Evolutionary conservation across 768 basidiomycete species (phyloP), one percentile per base, ranked within the genome.

Genomic region (Lactarius psammicola): DNA sequence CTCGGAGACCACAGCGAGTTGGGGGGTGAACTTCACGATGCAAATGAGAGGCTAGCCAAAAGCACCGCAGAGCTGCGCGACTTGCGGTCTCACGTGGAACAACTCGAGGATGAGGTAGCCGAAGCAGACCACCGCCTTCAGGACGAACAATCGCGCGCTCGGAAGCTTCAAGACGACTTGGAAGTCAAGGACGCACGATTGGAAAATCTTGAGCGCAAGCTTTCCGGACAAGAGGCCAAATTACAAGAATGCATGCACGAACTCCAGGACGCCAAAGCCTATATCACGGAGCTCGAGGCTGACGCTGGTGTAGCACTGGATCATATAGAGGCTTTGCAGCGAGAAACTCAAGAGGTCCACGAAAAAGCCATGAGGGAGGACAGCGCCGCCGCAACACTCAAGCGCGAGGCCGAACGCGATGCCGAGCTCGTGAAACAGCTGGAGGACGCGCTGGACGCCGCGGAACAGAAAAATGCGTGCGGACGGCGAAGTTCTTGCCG

Each of bases 391-490:
- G 62, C 61, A 2, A 33, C 20, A 4, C 62, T 70, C 53, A 76
- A 77, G 18, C 80, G 84, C 56, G 81, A 81, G 60, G 72, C 82
- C 56, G 80, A 84, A 59, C 77, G 79, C 59, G 78, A 85, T 11
- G 76, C 80, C 18, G 83, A 88, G 69, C 79, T 87, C 2, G 84
- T 80, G 23, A 76, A 80, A 53, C 89, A 92, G 73, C 80, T 92
- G 81, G 88, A 93, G 69, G 84, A 87, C 2, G 92, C 90, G 0
- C 75, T 94, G 60, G 85, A 89, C 59, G 89, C 85, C 7, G 85
- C 87, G 0, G 89, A 93, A 74, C 80, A 80, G 72, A 87, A 87
- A n/a, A 76, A 89, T 90, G 82, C 73, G 76, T 33, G 78, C 80
- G 0, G 89, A 90, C 68, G 85, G 84, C 59, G 82, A 83, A 20